These are phyloP conservation scores for Talaromyces sp. DNA, from an alignment of 2,329 filamentous ascomycete species.

Conservation along the genomic window DNA sequence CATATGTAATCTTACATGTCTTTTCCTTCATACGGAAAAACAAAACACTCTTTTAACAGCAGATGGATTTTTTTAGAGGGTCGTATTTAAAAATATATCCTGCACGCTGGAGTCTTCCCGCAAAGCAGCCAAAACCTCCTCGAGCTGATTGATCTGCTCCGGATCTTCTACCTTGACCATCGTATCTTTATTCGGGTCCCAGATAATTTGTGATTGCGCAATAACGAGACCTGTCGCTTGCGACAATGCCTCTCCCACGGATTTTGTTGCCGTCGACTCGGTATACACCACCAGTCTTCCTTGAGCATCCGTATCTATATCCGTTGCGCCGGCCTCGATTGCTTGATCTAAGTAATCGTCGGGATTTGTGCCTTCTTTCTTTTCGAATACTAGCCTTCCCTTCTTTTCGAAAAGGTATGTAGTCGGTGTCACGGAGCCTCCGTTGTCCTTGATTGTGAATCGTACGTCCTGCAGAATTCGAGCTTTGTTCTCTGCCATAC, in stretches of 20 bases:
- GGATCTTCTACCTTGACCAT: slow-evolving; percentile 58
- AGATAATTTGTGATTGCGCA: slow-evolving; percentile 73
- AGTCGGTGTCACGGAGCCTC: slow-evolving; percentile 66
- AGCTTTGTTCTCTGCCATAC: slow-evolving; percentile 75
- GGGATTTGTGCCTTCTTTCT: slow-evolving; percentile 51
- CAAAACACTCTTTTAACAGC: neutral
- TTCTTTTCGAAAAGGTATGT: slow-evolving; percentile 80
- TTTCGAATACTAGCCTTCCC: slow-evolving; percentile 67
- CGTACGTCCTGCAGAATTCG: slow-evolving; percentile 70
- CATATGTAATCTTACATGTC: neutral
- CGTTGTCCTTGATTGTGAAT: slow-evolving; percentile 62
- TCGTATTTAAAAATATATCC: slow-evolving; percentile 68
- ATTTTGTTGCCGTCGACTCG: slow-evolving; percentile 59
- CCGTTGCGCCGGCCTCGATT: slow-evolving; percentile 71
- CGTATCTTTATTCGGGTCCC: slow-evolving; percentile 76
- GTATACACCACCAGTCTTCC: slow-evolving; percentile 67
- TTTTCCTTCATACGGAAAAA: neutral
- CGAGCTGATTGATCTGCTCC: slow-evolving; percentile 53
- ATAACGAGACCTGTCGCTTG: slow-evolving; percentile 62
- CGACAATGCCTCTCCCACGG: slow-evolving; percentile 60
- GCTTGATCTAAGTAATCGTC: slow-evolving; percentile 74
- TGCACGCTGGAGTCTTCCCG: slow-evolving; percentile 69
- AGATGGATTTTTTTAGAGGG: slow-evolving; percentile 15
- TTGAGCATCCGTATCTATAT: slow-evolving; percentile 55
- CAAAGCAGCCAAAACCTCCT: slow-evolving; percentile 49